These are phyloP conservation scores for Russula sp. DNA, from an alignment of 768 basidiomycete species.

Conservation along the genomic window DNA sequence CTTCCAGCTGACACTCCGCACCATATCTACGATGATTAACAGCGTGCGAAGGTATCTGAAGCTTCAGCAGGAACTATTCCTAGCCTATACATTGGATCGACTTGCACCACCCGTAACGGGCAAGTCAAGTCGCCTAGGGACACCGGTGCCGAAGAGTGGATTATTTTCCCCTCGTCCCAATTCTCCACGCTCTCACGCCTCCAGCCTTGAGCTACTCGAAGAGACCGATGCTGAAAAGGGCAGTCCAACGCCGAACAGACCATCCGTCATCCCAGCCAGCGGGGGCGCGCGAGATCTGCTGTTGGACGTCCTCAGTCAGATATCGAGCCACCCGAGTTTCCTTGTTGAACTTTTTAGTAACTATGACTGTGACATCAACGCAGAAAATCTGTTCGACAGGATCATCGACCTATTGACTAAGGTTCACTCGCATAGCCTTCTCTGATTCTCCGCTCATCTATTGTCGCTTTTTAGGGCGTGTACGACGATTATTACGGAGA, in stretches of 20 bases:
- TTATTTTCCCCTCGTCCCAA: slow-evolving; percentile 32
- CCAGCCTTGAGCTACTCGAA: slow-evolving; percentile 42
- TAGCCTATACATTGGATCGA: slow-evolving; percentile 91
- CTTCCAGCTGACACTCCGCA: slow-evolving; percentile 76
- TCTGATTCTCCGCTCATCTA: slow-evolving; percentile 1
- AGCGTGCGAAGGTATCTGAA: slow-evolving; percentile 85
- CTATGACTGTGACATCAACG: slow-evolving; percentile 96
- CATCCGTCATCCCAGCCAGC: slow-evolving; percentile 55
- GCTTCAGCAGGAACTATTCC: slow-evolving; percentile 91
- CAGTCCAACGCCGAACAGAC: slow-evolving; percentile 42
- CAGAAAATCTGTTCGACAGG: slow-evolving; percentile 93
- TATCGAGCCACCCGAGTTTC: slow-evolving; percentile 81
- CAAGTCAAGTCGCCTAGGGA: slow-evolving; percentile 30
- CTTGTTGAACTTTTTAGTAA: slow-evolving; percentile 96
- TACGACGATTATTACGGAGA: slow-evolving; percentile 65
- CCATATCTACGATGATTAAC: slow-evolving; percentile 83
- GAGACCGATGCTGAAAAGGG: slow-evolving; percentile 50
- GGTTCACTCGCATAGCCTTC: slow-evolving; percentile 25
- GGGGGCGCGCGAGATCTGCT: slow-evolving; percentile 88
- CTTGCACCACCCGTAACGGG: slow-evolving; percentile 56
- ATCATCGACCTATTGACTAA: slow-evolving; percentile 85
- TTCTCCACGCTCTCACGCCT: slow-evolving; percentile 40
- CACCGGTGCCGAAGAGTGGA: slow-evolving; percentile 26
- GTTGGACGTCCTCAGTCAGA: slow-evolving; percentile 79
- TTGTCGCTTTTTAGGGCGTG: slow-evolving; percentile 55